Percentiles rank a stretch among this genome's conserved stretches.
phyloP scores from a whole-genome alignment of 345 rosid species.

The Mangifera indica region DNA sequence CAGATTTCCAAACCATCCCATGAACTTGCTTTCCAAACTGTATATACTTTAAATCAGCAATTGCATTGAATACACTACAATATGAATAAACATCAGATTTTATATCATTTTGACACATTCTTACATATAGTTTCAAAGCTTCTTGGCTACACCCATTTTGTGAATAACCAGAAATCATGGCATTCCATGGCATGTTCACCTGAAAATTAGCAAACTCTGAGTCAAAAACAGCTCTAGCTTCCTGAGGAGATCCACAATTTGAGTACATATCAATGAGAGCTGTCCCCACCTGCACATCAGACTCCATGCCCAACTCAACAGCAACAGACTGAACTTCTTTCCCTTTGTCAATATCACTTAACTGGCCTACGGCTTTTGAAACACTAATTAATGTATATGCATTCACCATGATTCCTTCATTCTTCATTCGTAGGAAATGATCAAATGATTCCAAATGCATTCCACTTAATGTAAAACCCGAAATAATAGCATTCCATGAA shows the following conservation, averaged over 20 bases:
- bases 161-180: slow-evolving; percentile 43
- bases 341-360: slow-evolving; percentile 33
- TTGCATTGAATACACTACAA: slow-evolving; percentile 37
- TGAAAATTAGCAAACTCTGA: slow-evolving; percentile 19
- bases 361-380: slow-evolving; percentile 40
- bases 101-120: slow-evolving; percentile 34
- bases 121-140: slow-evolving; percentile 29
- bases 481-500: slow-evolving; percentile 48
- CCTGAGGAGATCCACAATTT: slow-evolving; percentile 33
- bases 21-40: slow-evolving; percentile 35
- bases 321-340: slow-evolving; percentile 29
- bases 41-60: slow-evolving; percentile 30
- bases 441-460: slow-evolving; percentile 34
- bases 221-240: slow-evolving; percentile 36
- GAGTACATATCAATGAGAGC: slow-evolving; percentile 50
- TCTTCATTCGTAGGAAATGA: slow-evolving; percentile 35
- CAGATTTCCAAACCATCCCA: slow-evolving; percentile 37
- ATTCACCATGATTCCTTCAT: slow-evolving; percentile 28
- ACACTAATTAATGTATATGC: slow-evolving; percentile 32
- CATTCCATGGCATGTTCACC: slow-evolving; percentile 42
- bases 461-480: slow-evolving; percentile 42
- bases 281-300: too few relatives aligned
- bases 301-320: slow-evolving; percentile 31
- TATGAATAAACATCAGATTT: slow-evolving; percentile 38
- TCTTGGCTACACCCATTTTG: slow-evolving; percentile 27